Conservation (phyloP, 2,329 filamentous ascomycete genomes). For the Emydomyces testavorans region DNA sequence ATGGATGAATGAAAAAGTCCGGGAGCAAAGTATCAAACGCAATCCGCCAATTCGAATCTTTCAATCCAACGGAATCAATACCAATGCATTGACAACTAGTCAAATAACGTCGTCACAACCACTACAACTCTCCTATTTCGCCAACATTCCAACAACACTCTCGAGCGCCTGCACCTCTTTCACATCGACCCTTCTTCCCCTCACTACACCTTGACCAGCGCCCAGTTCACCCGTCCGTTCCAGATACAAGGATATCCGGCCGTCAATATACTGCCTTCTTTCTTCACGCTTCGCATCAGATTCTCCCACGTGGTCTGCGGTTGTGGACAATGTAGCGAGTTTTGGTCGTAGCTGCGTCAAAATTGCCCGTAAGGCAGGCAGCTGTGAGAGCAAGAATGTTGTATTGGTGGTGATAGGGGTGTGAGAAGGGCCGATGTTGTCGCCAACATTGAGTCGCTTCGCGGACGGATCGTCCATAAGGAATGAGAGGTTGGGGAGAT, state of each 20-base stretch:
- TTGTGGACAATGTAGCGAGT: slow-evolving; percentile 38
- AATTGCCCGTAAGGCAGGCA: slow-evolving; percentile 64
- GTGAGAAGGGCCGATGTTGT: slow-evolving; percentile 27
- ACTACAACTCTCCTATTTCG: neutral
- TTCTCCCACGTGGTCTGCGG: slow-evolving; percentile 27
- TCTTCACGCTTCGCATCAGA: slow-evolving; percentile 53
- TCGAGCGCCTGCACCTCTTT: slow-evolving; percentile 35
- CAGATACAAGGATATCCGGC: slow-evolving; percentile 62
- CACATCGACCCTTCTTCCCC: slow-evolving; percentile 31
- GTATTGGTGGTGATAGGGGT: slow-evolving; percentile 38
- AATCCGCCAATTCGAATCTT: neutral
- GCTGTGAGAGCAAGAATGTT: slow-evolving; percentile 67
- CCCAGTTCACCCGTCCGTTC: slow-evolving; percentile 43
- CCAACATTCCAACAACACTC: slow-evolving; percentile 10
- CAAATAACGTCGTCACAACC: neutral
- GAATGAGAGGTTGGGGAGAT: slow-evolving; percentile 42
- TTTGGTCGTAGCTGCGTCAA: slow-evolving; percentile 57
- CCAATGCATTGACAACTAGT: neutral
- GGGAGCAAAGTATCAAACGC: neutral
- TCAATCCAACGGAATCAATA: neutral
- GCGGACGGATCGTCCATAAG: slow-evolving; percentile 42
- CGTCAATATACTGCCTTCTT: slow-evolving; percentile 71
- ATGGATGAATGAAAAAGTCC: no score
- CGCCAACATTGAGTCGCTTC: slow-evolving; percentile 36
- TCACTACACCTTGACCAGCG: slow-evolving; percentile 27